Evolutionary conservation across 2,329 filamentous ascomycete genomes (phyloP).

Genomic region (Ophiosphaerella korrae): DNA sequence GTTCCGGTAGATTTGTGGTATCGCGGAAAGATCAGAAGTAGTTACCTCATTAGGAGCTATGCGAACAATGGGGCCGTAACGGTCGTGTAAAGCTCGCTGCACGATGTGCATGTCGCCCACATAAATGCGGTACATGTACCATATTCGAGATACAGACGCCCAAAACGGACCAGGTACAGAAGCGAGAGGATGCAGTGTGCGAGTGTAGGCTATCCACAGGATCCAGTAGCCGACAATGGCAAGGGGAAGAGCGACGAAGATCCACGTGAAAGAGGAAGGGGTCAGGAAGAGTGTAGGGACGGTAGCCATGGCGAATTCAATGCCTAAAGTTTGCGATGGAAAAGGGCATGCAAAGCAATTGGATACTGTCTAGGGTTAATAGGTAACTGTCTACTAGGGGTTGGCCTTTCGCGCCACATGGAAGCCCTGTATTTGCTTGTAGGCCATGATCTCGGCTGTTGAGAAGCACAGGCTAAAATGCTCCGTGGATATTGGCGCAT

Average conservation of each 20-base stretch:
- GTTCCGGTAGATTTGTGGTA: constrained; percentile 19
- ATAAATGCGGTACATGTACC: constrained; percentile 20
- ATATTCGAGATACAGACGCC: constrained; percentile 24
- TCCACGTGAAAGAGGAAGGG: constrained; percentile 11
- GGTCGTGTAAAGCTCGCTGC: constrained; percentile 11
- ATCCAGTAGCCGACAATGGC: constrained; percentile 9
- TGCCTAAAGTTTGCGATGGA: background rate
- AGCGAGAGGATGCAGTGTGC: constrained; percentile 20
- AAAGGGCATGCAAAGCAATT: too few species aligned
- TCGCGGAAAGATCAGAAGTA: constrained; percentile 3
- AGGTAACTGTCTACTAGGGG: too few species aligned
- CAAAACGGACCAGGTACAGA: constrained; percentile 22
- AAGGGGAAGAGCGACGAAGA: constrained; percentile 6
- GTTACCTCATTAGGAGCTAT: constrained; percentile 51
- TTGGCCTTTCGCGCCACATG: too few species aligned
- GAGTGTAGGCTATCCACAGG: constrained; percentile 14
- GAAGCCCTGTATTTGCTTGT: too few species aligned
- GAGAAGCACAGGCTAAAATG: too few species aligned
- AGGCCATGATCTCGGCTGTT: too few species aligned
- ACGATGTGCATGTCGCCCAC: constrained; percentile 12
- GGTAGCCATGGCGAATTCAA: background rate
- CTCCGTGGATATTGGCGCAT: too few species aligned
- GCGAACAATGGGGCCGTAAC: constrained; percentile 52
- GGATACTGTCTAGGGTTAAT: too few species aligned
- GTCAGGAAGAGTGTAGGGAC: background rate